phyloP scores from a whole-genome alignment of 2,329 filamentous ascomycete species.

The Endocalyx cinctus region DNA sequence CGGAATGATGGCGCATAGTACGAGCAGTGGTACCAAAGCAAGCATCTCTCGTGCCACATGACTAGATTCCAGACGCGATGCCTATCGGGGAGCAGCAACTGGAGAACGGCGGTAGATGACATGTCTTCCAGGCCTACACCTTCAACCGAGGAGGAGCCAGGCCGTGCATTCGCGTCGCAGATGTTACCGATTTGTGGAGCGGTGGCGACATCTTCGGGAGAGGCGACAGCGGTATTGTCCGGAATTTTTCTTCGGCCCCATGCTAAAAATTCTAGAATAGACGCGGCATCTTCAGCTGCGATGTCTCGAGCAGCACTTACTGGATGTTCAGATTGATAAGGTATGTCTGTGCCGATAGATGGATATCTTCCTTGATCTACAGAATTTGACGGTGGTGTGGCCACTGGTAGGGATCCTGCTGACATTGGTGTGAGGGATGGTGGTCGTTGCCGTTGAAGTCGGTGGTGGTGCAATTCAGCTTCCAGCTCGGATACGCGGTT shows the following conservation, averaged over 20 bases:
- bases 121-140: too few relatives aligned
- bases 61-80: too few relatives aligned
- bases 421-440: neutral
- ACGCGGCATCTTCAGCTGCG: neutral
- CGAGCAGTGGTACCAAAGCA: too few relatives aligned
- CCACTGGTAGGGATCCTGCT: neutral
- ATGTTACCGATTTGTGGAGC: neutral
- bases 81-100: too few relatives aligned
- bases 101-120: too few relatives aligned
- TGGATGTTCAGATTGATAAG: neutral
- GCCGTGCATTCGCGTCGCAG: neutral
- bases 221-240: too few relatives aligned
- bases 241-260: too few relatives aligned
- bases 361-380: too few relatives aligned
- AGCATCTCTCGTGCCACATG: too few relatives aligned
- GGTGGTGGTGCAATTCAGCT: slow-evolving; percentile 2
- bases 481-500: slow-evolving; percentile 14
- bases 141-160: too few relatives aligned
- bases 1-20: too few relatives aligned
- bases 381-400: neutral
- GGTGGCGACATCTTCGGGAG: neutral
- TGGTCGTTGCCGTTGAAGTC: neutral
- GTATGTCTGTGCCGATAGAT: neutral
- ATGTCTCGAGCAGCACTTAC: neutral
- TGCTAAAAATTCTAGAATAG: too few relatives aligned